Evolutionary conservation across 176 grass and related monocot species (phyloP).

Genomic region (Phoenix roebelenii): DNA sequence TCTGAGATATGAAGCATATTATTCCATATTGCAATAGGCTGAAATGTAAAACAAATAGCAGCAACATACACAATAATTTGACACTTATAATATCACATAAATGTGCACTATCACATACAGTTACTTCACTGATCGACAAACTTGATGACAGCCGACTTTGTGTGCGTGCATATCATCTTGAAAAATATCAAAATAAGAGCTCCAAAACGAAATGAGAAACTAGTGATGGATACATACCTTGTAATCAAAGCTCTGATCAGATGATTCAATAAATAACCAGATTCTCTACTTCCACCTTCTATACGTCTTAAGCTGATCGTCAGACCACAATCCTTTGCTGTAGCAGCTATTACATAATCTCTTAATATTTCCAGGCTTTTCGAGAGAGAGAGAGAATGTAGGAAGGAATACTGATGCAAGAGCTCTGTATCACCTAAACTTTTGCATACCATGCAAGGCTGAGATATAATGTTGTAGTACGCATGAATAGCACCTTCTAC

Average conservation of each 20-base stretch:
- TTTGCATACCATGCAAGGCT: conserved; percentile 57
- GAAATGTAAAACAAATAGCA: too few species aligned
- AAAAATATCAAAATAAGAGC: too few species aligned
- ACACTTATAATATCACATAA: too few species aligned
- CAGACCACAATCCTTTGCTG: conserved; percentile 81
- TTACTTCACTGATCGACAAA: too few species aligned
- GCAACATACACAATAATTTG: too few species aligned
- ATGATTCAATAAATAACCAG: conserved; percentile 41
- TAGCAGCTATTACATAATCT: conserved; percentile 66
- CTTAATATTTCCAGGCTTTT: conserved; percentile 57
- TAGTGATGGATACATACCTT: conserved; percentile 40
- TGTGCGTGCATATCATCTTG: too few species aligned
- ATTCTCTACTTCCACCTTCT: conserved; percentile 23
- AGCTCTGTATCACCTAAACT: conserved; percentile 42
- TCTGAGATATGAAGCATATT: too few species aligned
- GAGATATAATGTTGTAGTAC: conserved; percentile 60
- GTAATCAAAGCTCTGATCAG: conserved; percentile 60
- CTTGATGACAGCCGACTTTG: too few species aligned
- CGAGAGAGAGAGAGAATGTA: conserved; percentile 59
- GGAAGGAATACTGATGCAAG: conserved; percentile 32
- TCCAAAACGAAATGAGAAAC: not conserved
- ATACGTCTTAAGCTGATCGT: conserved; percentile 70
- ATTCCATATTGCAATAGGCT: too few species aligned
- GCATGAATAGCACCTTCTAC: conserved; percentile 88
- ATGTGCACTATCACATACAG: too few species aligned